phyloP scores from a whole-genome alignment of 345 rosid species.

The Lepidium africanum region DNA sequence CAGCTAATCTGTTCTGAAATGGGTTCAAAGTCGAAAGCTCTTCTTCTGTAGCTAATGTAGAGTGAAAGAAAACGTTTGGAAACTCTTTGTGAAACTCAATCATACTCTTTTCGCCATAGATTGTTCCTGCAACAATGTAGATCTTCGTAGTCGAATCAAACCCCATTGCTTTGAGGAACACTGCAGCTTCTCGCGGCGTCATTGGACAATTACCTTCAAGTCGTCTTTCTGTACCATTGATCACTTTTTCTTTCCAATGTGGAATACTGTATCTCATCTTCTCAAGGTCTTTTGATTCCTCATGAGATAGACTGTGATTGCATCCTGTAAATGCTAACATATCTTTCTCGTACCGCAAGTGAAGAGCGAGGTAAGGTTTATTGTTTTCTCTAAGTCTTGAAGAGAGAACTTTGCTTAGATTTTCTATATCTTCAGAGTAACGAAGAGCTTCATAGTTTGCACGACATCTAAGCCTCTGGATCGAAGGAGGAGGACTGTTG shows the following conservation, averaged over 20 bases:
- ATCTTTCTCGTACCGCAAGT: conserved; percentile 79
- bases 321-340: conserved; percentile 80
- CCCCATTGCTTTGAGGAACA: conserved; percentile 66
- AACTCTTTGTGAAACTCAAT: conserved; percentile 38
- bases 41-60: conserved; percentile 42
- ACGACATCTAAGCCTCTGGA: conserved; percentile 64
- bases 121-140: conserved; percentile 64
- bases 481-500: conserved; percentile 41
- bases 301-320: conserved; percentile 48
- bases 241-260: conserved; percentile 62
- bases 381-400: conserved; percentile 35
- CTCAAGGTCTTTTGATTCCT: conserved; percentile 38
- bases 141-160: conserved; percentile 51
- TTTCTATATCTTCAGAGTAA: conserved; percentile 36
- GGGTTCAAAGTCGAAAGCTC: conserved; percentile 37
- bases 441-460: conserved; percentile 62
- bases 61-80: conserved; percentile 47
- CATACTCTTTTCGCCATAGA: conserved; percentile 51
- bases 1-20: conserved; percentile 58
- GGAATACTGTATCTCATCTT: conserved; percentile 35
- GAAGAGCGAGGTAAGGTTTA: conserved; percentile 56
- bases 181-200: conserved; percentile 63
- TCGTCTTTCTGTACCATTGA: conserved; percentile 37
- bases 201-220: conserved; percentile 55
- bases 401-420: conserved; percentile 43